phyloP scores from a whole-genome alignment of 2,329 filamentous ascomycete genomes.

The Annulohypoxylon truncatum region DNA sequence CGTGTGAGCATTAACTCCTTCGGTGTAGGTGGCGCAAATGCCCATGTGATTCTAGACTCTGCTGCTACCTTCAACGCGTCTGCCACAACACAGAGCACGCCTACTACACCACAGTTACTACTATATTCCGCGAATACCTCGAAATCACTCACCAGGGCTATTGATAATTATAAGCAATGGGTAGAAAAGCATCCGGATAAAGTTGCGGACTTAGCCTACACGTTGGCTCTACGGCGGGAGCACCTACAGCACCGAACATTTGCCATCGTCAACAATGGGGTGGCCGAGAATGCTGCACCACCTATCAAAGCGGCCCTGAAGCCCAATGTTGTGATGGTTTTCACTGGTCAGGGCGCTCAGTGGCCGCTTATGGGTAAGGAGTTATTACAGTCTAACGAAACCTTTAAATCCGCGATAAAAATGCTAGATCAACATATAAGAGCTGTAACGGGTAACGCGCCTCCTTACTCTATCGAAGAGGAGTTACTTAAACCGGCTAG shows the following conservation, averaged over 20 bases:
- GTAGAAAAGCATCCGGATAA: slow-evolving; percentile 16
- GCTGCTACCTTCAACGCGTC: slow-evolving; percentile 27
- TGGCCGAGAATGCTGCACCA: slow-evolving; percentile 14
- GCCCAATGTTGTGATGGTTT: slow-evolving; percentile 35
- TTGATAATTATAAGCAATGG: slow-evolving; percentile 22
- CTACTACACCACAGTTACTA: slow-evolving; percentile 22
- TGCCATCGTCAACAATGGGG: slow-evolving; percentile 21
- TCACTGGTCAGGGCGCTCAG: slow-evolving; percentile 43
- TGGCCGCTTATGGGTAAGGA: slow-evolving; percentile 42
- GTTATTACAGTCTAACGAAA: slow-evolving; percentile 27
- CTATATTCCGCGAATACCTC: slow-evolving; percentile 34
- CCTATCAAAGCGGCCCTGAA: slow-evolving; percentile 4
- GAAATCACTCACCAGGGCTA: slow-evolving; percentile 26
- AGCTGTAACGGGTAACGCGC: neutral
- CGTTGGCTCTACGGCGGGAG: slow-evolving; percentile 32
- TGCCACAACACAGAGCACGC: neutral
- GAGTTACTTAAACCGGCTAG: slow-evolving; percentile 31
- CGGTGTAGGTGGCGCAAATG: slow-evolving; percentile 53
- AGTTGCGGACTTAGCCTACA: slow-evolving; percentile 36
- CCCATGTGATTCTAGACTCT: slow-evolving; percentile 46
- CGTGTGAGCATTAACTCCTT: slow-evolving; percentile 51
- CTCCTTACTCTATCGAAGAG: slow-evolving; percentile 23
- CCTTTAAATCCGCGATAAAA: slow-evolving; percentile 23
- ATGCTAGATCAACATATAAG: slow-evolving; percentile 23
- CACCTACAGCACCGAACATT: slow-evolving; percentile 35